Conservation (phyloP, 2,329 filamentous ascomycete species). For the Monosporascus sp. region DNA sequence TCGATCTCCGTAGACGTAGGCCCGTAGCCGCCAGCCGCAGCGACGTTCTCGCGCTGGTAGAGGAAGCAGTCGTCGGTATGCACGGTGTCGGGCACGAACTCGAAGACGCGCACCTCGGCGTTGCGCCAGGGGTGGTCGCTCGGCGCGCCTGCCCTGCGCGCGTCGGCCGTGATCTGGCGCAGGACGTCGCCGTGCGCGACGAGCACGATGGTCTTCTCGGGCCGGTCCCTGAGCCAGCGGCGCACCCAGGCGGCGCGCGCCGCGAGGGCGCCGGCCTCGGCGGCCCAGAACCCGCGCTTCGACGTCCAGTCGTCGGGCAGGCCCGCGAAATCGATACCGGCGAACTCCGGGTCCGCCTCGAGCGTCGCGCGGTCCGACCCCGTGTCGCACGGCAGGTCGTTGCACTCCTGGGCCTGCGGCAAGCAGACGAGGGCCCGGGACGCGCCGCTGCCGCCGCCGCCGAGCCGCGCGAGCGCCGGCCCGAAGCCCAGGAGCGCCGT, state of each 20-base stretch:
- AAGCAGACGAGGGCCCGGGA: slow-evolving; percentile 16
- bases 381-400: slow-evolving; percentile 25
- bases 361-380: slow-evolving; percentile 19
- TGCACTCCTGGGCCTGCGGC: slow-evolving; percentile 26
- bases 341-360: slow-evolving; percentile 21
- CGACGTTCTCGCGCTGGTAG: slow-evolving; percentile 14
- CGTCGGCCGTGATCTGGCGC: slow-evolving; percentile 13
- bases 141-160: background rate
- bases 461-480: slow-evolving; percentile 16
- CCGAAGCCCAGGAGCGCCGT: slow-evolving; percentile 24
- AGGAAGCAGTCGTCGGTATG: slow-evolving; percentile 17
- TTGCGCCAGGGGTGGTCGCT: slow-evolving; percentile 15
- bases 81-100: slow-evolving; percentile 14
- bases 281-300: slow-evolving; percentile 21
- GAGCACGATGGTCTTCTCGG: slow-evolving; percentile 23
- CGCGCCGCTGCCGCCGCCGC: slow-evolving; percentile 1
- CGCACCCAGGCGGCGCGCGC: slow-evolving; percentile 19
- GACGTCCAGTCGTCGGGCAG: slow-evolving; percentile 21
- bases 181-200: slow-evolving; percentile 25
- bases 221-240: slow-evolving; percentile 16
- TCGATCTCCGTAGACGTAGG: slow-evolving; percentile 17
- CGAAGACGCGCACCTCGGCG: slow-evolving; percentile 16
- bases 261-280: slow-evolving; percentile 11
- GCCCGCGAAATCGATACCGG: slow-evolving; percentile 15
- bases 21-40: slow-evolving; percentile 16